Conservation (phyloP, 75 land plant genomes). For the Picea glauca region DNA sequence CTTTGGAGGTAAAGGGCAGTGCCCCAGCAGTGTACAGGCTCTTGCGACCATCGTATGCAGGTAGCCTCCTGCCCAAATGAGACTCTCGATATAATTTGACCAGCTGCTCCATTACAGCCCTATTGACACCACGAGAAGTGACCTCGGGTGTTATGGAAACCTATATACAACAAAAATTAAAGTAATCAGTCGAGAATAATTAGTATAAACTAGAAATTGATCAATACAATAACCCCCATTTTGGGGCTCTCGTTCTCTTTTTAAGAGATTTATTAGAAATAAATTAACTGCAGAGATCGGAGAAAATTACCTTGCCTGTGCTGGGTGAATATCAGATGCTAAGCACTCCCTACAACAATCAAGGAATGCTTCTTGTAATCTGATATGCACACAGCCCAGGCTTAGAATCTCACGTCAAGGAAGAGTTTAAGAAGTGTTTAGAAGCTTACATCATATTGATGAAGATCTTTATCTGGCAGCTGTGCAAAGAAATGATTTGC, state of each 20-base stretch:
- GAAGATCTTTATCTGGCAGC: constrained; percentile 84
- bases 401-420: no score
- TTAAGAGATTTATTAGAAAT: not conserved
- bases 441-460: constrained; percentile 83
- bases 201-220: not conserved
- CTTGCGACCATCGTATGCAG: constrained; percentile 91
- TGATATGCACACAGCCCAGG: not conserved
- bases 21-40: constrained; percentile 92
- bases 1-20: constrained; percentile 65
- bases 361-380: not conserved
- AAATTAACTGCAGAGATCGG: not conserved
- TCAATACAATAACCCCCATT: not conserved
- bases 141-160: constrained; percentile 83
- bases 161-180: constrained; percentile 15
- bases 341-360: not conserved
- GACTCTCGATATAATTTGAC: constrained; percentile 59
- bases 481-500: constrained; percentile 95
- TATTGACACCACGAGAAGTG: constrained; percentile 72
- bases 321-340: not conserved
- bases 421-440: no score
- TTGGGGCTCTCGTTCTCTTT: not conserved
- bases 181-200: not conserved
- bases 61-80: constrained; percentile 73
- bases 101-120: constrained; percentile 80
- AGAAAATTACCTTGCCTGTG: not conserved